These are phyloP conservation scores for Spironucleus salmonicida DNA, from an alignment of 208 protist species.

Conservation along the genomic window DNA sequence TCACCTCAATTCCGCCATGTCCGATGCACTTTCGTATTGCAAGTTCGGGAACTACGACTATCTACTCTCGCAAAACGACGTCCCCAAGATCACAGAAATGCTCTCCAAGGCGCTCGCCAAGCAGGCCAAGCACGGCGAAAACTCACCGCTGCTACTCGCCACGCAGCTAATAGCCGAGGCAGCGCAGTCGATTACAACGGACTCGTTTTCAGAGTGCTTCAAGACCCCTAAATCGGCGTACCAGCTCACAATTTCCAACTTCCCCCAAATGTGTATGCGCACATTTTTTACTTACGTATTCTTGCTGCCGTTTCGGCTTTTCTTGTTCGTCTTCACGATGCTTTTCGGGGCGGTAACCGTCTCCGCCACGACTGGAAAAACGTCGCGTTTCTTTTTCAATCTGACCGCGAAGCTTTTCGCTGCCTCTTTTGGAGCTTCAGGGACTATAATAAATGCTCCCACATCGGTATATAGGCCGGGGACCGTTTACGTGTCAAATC, in stretches of 20 bases:
- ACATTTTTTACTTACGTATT: slow-evolving; percentile 26
- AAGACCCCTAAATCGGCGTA: not conserved
- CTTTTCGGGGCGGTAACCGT: not conserved
- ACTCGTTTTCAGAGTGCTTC: slow-evolving; percentile 23
- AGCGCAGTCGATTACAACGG: not conserved
- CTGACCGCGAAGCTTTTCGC: not conserved
- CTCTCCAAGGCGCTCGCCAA: no score
- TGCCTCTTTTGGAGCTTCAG: slow-evolving; percentile 12
- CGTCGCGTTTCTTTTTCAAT: slow-evolving; percentile 26
- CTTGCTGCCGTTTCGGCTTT: slow-evolving; percentile 32
- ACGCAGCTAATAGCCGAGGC: no score
- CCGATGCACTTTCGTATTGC: no score
- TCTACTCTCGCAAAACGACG: no score
- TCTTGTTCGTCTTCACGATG: slow-evolving; percentile 33
- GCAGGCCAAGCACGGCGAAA: no score
- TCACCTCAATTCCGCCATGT: no score
- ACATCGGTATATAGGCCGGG: slow-evolving; percentile 23
- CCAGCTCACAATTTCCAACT: not conserved
- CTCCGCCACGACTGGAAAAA: slow-evolving; percentile 1
- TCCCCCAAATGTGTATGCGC: slow-evolving; percentile 28
- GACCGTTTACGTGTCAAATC: slow-evolving; percentile 44
- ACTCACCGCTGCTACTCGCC: no score
- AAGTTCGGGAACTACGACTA: no score
- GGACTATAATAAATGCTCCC: not conserved
- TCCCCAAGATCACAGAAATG: no score